These are phyloP conservation scores for Castanopsis chinensis DNA, from an alignment of 306 rosid genomes.

Conservation along the genomic window DNA sequence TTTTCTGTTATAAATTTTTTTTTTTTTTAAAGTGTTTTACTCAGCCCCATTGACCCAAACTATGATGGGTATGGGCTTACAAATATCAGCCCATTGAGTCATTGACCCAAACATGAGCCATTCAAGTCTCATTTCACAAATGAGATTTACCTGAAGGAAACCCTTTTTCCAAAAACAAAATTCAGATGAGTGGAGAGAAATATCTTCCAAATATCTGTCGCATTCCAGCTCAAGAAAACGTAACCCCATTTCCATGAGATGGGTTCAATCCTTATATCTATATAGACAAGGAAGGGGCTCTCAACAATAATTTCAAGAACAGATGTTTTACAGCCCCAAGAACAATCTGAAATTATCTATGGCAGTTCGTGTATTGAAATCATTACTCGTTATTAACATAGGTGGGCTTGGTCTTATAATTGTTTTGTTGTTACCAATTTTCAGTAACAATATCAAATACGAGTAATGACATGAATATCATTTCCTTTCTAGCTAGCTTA, in stretches of 20 bases:
- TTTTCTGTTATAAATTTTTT: too few relatives aligned
- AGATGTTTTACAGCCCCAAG: background rate
- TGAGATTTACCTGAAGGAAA: too few relatives aligned
- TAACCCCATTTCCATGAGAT: background rate
- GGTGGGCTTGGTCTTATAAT: background rate
- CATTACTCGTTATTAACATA: background rate
- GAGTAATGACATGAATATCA: background rate
- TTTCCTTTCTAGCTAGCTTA: conserved; percentile 17
- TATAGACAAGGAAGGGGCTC: background rate
- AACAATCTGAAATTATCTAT: background rate
- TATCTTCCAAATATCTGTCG: too few relatives aligned
- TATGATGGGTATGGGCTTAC: too few relatives aligned
- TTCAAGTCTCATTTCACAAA: too few relatives aligned
- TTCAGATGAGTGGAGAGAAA: too few relatives aligned
- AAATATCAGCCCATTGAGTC: too few relatives aligned
- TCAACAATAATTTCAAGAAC: background rate
- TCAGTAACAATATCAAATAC: background rate
- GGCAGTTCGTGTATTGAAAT: background rate
- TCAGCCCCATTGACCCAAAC: too few relatives aligned
- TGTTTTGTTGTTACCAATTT: background rate
- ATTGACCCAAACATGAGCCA: too few relatives aligned
- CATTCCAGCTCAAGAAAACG: too few relatives aligned
- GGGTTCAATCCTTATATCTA: background rate
- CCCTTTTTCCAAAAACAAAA: too few relatives aligned
- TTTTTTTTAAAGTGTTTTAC: too few relatives aligned